A percentile compares a stretch with the other conserved stretches of the same genome.
Evolutionary conservation across 2,329 filamentous ascomycete genomes (phyloP).

Genomic region (Dichotomopilus funicola): DNA sequence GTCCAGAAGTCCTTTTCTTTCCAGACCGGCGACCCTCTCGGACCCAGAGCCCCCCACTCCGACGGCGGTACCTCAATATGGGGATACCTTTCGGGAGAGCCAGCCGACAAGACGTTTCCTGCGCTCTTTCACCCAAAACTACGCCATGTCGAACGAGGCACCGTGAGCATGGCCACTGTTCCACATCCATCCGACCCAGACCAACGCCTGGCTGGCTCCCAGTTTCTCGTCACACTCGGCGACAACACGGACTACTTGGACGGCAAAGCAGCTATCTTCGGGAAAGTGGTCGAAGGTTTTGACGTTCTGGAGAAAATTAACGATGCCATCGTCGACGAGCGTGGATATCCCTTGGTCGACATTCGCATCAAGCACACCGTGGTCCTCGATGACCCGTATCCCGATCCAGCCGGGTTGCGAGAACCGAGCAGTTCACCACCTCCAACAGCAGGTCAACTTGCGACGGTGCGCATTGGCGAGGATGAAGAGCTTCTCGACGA

Average conservation of each 20-base stretch:
- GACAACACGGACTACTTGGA: conserved; percentile 87
- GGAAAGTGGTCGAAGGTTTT: conserved; percentile 92
- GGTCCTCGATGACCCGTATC: conserved; percentile 84
- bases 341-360: conserved; percentile 82
- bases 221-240: conserved; percentile 89
- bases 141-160: conserved; percentile 83
- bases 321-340: conserved; percentile 76
- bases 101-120: conserved; percentile 68
- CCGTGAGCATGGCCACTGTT: conserved; percentile 95
- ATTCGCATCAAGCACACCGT: conserved; percentile 92
- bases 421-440: conserved; percentile 75
- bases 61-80: conserved; percentile 93
- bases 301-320: conserved; percentile 93
- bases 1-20: conserved; percentile 95
- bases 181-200: conserved; percentile 71
- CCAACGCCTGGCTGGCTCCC: conserved; percentile 74
- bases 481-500: conserved; percentile 72
- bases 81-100: conserved; percentile 64
- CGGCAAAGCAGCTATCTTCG: conserved; percentile 90
- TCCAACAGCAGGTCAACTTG: conserved; percentile 77
- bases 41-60: conserved; percentile 73
- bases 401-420: conserved; percentile 69
- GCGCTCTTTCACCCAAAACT: conserved; percentile 81
- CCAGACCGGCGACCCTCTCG: conserved; percentile 90
- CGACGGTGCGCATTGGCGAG: conserved; percentile 85